Conservation (phyloP, 805 yeast species). For the Teunomyces cretensis region DNA sequence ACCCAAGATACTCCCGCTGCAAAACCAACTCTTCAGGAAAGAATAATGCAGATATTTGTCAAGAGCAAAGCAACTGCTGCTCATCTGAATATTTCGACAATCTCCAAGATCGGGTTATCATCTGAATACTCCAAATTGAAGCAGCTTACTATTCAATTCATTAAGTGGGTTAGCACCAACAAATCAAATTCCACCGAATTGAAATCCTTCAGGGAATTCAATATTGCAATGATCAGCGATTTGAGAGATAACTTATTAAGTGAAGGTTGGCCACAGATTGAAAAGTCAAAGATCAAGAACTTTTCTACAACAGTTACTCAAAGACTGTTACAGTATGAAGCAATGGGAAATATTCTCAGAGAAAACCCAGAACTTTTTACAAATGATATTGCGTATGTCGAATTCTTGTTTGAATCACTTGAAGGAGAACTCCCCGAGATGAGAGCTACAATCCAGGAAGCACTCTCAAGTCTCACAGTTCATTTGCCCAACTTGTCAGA, state of each 20-base stretch:
- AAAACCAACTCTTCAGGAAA: slow-evolving; percentile 52
- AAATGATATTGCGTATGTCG: slow-evolving; percentile 51
- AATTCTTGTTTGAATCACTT: slow-evolving; percentile 70
- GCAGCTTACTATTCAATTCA: slow-evolving; percentile 58
- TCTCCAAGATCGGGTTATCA: slow-evolving; percentile 60
- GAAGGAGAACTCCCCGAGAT: slow-evolving; percentile 62
- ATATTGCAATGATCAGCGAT: slow-evolving; percentile 48
- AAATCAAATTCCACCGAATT: slow-evolving; percentile 6
- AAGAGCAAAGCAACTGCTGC: slow-evolving; percentile 54
- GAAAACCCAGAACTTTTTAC: slow-evolving; percentile 42
- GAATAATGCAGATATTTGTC: slow-evolving; percentile 48
- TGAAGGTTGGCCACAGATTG: slow-evolving; percentile 62
- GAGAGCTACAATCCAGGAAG: slow-evolving; percentile 68
- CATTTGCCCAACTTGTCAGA: slow-evolving; percentile 43
- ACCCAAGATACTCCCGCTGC: slow-evolving; percentile 50
- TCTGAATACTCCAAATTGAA: slow-evolving; percentile 54
- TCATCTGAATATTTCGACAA: slow-evolving; percentile 39
- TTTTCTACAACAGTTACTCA: slow-evolving; percentile 38
- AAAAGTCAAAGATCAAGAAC: slow-evolving; percentile 32
- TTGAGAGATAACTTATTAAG: slow-evolving; percentile 51
- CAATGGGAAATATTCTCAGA: slow-evolving; percentile 65
- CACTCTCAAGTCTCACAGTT: slow-evolving; percentile 57
- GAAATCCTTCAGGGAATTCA: slow-evolving; percentile 25
- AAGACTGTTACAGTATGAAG: slow-evolving; percentile 71
- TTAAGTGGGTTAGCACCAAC: slow-evolving; percentile 54